Conservation (phyloP, 2,329 filamentous ascomycete genomes). For the Boeremia exigua region DNA sequence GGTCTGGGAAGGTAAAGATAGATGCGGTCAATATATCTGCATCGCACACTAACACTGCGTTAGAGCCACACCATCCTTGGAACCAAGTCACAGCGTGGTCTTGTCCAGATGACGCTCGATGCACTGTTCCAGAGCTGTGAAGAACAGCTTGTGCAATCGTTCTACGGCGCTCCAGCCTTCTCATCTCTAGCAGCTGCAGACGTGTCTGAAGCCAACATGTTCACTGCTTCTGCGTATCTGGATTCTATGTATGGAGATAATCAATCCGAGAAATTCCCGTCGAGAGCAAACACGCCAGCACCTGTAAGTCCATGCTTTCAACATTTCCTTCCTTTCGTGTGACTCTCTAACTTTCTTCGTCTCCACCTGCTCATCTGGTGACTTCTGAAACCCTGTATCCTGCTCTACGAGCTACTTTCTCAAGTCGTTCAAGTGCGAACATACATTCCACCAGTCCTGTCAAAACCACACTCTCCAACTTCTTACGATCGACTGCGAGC, state of each 20-base stretch:
- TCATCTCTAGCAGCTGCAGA: constrained; percentile 79
- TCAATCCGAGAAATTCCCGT: constrained; percentile 58
- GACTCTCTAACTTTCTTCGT: constrained; percentile 19
- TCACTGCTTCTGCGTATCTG: constrained; percentile 76
- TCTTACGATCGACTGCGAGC: constrained; percentile 38
- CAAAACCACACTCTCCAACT: constrained; percentile 28
- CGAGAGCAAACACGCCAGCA: constrained; percentile 56
- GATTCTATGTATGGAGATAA: constrained; percentile 78
- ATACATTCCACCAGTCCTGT: constrained; percentile 43
- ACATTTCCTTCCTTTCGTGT: constrained; percentile 12
- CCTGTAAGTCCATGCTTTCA: constrained; percentile 44
- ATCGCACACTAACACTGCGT: constrained; percentile 12
- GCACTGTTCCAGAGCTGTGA: constrained; percentile 84
- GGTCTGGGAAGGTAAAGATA: constrained; percentile 82
- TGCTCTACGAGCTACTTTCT: constrained; percentile 26
- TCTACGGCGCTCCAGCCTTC: constrained; percentile 65
- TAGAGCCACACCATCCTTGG: constrained; percentile 96
- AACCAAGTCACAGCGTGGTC: constrained; percentile 80
- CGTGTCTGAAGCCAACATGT: constrained; percentile 78
- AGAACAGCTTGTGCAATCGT: constrained; percentile 69
- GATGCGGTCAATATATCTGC: neutral
- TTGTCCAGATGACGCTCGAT: constrained; percentile 91
- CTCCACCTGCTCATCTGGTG: constrained; percentile 16
- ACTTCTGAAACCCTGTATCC: constrained; percentile 30
- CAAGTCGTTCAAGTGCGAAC: constrained; percentile 20